Conservation (phyloP, 1,284 basidiomycete species). For the Entoloma clypeatum region DNA sequence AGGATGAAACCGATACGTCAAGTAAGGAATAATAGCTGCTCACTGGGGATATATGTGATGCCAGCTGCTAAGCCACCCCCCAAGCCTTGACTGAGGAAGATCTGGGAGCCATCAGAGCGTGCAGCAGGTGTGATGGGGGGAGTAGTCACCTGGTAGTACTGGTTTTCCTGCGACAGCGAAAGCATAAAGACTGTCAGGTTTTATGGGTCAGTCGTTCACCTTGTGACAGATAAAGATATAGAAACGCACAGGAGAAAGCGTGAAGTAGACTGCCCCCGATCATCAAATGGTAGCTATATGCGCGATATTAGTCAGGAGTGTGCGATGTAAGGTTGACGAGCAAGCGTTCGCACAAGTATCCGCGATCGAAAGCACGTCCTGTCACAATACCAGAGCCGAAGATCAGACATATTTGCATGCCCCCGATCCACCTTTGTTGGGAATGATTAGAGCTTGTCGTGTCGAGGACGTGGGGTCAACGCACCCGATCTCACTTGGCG, state of each 20-base stretch:
- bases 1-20: too few species aligned
- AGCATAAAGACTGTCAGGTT: constrained; percentile 34
- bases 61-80: constrained; percentile 43
- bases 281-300: constrained; percentile 29
- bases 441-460: not conserved
- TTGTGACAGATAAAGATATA: constrained; percentile 7
- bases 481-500: constrained; percentile 15
- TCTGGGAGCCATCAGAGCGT: constrained; percentile 22
- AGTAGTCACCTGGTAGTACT: constrained; percentile 37
- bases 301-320: not conserved
- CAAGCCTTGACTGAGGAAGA: constrained; percentile 43
- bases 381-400: constrained; percentile 34
- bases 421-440: constrained; percentile 39
- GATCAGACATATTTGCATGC: constrained; percentile 36
- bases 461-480: not conserved
- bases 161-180: constrained; percentile 33
- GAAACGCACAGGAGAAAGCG: constrained; percentile 25
- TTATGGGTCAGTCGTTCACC: constrained; percentile 14
- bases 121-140: too few species aligned
- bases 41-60: constrained; percentile 41
- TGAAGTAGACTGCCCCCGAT: constrained; percentile 30
- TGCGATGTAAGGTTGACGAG: not conserved
- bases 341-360: constrained; percentile 33
- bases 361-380: constrained; percentile 36
- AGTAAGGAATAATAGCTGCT: too few species aligned